Conservation (phyloP, 768 basidiomycete genomes). For the Mycena vitilis region DNA sequence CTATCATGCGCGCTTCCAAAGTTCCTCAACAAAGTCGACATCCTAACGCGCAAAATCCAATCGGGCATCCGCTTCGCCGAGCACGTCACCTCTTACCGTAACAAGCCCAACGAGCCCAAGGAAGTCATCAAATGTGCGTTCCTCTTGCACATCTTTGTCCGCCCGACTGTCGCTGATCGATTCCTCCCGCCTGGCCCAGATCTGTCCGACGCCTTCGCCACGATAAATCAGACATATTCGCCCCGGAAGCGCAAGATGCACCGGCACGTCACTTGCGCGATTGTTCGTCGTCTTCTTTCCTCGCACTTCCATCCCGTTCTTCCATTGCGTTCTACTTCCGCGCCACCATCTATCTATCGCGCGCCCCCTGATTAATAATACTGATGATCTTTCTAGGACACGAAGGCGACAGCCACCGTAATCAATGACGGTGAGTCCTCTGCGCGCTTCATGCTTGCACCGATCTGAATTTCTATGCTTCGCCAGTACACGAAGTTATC, state of each 20-base stretch:
- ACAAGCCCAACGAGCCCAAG: slow-evolving; percentile 63
- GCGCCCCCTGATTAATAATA: slow-evolving; percentile 33
- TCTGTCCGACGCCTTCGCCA: slow-evolving; percentile 61
- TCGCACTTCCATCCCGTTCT: no score
- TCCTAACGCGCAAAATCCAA: slow-evolving; percentile 65
- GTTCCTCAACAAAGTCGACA: slow-evolving; percentile 73
- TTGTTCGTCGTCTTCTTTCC: slow-evolving; percentile 51
- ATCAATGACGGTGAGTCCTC: slow-evolving; percentile 58
- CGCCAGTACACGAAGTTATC: slow-evolving; percentile 50
- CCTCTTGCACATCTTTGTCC: not conserved
- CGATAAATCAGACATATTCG: slow-evolving; percentile 62
- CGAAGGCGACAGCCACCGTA: slow-evolving; percentile 57
- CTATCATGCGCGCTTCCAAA: not conserved
- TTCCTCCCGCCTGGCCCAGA: slow-evolving; percentile 47
- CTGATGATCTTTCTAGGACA: slow-evolving; percentile 49
- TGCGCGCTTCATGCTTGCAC: not conserved
- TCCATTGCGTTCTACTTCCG: not conserved
- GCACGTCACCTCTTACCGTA: slow-evolving; percentile 66
- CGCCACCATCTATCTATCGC: slow-evolving; percentile 25
- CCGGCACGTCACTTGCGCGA: slow-evolving; percentile 68
- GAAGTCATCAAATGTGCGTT: slow-evolving; percentile 65
- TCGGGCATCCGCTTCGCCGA: slow-evolving; percentile 64
- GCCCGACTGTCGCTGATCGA: not conserved
- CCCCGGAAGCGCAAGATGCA: slow-evolving; percentile 61
- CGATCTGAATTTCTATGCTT: not conserved